Conservation (phyloP, 1,284 basidiomycete species). For the Neonothopanus nambi region DNA sequence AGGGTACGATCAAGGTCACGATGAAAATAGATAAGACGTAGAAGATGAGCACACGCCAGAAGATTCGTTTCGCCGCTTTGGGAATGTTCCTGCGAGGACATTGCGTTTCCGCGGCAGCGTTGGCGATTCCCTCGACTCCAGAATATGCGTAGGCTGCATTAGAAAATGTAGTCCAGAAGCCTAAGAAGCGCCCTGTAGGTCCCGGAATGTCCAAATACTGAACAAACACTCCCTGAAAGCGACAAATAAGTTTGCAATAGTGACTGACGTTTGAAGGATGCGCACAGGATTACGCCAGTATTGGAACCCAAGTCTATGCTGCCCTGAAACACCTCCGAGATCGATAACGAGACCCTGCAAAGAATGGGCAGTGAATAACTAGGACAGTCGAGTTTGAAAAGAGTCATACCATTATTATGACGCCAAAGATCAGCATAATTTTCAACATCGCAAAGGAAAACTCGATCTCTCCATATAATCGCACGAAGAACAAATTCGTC, state of each 20-base stretch:
- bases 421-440: slow-evolving; percentile 31
- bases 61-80: slow-evolving; percentile 44
- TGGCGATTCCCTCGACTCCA: slow-evolving; percentile 7
- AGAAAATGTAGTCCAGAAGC: slow-evolving; percentile 21
- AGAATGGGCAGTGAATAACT: too few relatives aligned
- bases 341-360: slow-evolving; percentile 20
- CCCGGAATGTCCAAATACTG: slow-evolving; percentile 19
- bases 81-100: slow-evolving; percentile 33
- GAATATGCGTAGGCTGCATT: too few relatives aligned
- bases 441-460: slow-evolving; percentile 36
- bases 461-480: too few relatives aligned
- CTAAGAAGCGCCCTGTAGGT: slow-evolving; percentile 21
- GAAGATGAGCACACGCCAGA: too few relatives aligned
- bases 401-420: slow-evolving; percentile 27
- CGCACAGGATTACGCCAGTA: too few relatives aligned
- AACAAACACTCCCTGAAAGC: slow-evolving; percentile 1
- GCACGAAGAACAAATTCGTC: too few relatives aligned
- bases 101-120: slow-evolving; percentile 14
- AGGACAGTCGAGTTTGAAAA: neutral
- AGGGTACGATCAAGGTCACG: slow-evolving; percentile 52
- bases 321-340: slow-evolving; percentile 22
- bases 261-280: slow-evolving; percentile 17
- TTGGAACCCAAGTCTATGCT: slow-evolving; percentile 26
- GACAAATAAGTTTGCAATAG: neutral
- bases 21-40: too few relatives aligned